Conservation (phyloP, 2,329 filamentous ascomycete species). For the Lizonia empirigonia region DNA sequence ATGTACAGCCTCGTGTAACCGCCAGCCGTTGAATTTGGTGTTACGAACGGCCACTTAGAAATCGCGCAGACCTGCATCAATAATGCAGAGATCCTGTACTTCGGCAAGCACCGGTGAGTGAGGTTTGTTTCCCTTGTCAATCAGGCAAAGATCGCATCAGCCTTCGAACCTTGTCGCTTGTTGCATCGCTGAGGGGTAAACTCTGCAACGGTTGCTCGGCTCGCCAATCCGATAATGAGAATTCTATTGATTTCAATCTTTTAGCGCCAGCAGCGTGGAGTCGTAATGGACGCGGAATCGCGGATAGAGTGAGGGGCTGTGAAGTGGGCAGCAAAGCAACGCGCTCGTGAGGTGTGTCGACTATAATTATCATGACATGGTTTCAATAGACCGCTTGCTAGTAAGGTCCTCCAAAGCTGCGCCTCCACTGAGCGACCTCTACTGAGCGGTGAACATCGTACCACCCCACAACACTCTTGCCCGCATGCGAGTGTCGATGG, state of each 20-base stretch:
- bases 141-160: not conserved
- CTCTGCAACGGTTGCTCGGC: not conserved
- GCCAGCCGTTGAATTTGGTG: slow-evolving; percentile 3
- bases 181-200: not conserved
- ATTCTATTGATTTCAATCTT: not conserved
- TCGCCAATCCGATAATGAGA: not conserved
- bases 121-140: not conserved
- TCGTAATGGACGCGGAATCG: slow-evolving; percentile 3
- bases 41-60: not conserved
- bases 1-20: slow-evolving; percentile 3
- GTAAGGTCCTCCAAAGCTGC: slow-evolving; percentile 3
- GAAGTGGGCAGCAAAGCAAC: slow-evolving; percentile 14
- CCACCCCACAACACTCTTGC: slow-evolving; percentile 6
- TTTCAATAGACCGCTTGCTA: slow-evolving; percentile 13
- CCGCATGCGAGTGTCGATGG: slow-evolving; percentile 2
- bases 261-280: not conserved
- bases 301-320: not conserved
- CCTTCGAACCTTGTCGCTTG: slow-evolving; percentile 3
- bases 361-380: slow-evolving; percentile 10
- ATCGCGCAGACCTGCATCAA: slow-evolving; percentile 12
- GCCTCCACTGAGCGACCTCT: slow-evolving; percentile 3
- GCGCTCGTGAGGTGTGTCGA: slow-evolving; percentile 5
- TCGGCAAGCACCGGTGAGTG: slow-evolving; percentile 1
- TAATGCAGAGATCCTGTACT: slow-evolving; percentile 8
- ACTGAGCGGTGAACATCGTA: slow-evolving; percentile 6